Evolutionary conservation across 2,329 filamentous ascomycete species (phyloP).

Genomic region (Claviceps fusiformis): DNA sequence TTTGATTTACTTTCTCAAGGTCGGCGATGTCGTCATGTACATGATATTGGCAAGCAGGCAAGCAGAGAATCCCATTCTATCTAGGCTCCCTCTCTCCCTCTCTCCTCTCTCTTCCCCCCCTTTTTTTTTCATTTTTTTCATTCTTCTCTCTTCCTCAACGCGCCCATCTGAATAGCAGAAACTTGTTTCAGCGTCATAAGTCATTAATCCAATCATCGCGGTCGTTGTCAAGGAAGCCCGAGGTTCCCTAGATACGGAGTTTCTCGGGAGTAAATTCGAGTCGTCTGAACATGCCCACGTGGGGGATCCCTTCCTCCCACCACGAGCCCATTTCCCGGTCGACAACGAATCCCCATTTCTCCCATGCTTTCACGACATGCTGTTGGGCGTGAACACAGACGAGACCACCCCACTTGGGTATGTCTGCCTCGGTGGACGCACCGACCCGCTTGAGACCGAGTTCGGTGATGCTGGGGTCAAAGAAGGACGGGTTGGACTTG

Average conservation of each 20-base stretch:
- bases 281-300: slow-evolving; percentile 67
- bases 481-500: slow-evolving; percentile 40
- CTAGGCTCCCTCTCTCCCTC: too few relatives aligned
- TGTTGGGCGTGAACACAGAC: slow-evolving; percentile 71
- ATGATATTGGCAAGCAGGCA: too few relatives aligned
- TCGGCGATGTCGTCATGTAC: too few relatives aligned
- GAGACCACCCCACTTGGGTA: slow-evolving; percentile 59
- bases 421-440: slow-evolving; percentile 22
- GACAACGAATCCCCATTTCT: slow-evolving; percentile 55
- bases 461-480: slow-evolving; percentile 34
- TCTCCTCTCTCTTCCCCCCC: too few relatives aligned
- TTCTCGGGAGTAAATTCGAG: slow-evolving; percentile 22
- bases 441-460: slow-evolving; percentile 30
- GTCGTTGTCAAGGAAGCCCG: background rate
- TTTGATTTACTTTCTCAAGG: too few relatives aligned
- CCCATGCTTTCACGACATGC: slow-evolving; percentile 50
- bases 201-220: background rate
- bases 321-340: slow-evolving; percentile 65
- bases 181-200: background rate
- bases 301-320: slow-evolving; percentile 72
- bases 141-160: background rate
- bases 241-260: slow-evolving; percentile 11
- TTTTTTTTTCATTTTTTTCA: too few relatives aligned
- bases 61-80: too few relatives aligned
- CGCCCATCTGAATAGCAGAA: background rate